Percentiles rank a stretch among this genome's conserved stretches.
These are phyloP conservation scores for Blastomyces gilchristii DNA, from an alignment of 2,329 filamentous ascomycete species.

Conservation along the genomic window DNA sequence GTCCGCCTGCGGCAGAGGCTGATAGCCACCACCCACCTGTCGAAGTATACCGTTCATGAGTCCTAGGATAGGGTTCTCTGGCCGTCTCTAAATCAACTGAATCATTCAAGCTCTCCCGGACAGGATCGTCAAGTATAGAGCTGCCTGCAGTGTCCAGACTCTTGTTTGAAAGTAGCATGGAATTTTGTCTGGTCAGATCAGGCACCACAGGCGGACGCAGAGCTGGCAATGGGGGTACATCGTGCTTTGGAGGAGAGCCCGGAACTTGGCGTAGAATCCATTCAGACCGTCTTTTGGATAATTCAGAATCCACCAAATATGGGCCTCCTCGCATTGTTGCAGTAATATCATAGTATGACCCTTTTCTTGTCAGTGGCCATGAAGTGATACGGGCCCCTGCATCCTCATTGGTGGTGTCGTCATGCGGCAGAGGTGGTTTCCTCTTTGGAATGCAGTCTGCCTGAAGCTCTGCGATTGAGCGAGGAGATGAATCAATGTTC, in stretches of 20 bases:
- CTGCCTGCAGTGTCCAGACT: constrained; percentile 8
- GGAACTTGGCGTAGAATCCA: not conserved
- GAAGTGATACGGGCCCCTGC: not conserved
- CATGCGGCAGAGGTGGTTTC: not conserved
- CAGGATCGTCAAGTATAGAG: constrained; percentile 6
- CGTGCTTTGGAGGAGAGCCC: constrained; percentile 7
- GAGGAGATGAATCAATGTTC: not conserved
- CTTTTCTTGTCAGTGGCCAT: not conserved
- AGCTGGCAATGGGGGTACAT: constrained; percentile 4
- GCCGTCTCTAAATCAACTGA: not conserved
- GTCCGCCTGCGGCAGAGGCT: not conserved
- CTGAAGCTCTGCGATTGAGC: not conserved
- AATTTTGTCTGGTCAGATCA: not conserved
- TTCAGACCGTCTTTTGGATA: constrained; percentile 2
- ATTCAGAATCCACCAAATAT: not conserved
- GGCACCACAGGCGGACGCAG: not conserved
- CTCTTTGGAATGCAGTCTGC: not conserved
- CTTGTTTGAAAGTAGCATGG: constrained; percentile 3
- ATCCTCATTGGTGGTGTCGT: not conserved
- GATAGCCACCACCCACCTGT: not conserved
- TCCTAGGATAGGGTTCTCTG: not conserved
- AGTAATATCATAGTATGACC: constrained; percentile 3
- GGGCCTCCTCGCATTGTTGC: not conserved
- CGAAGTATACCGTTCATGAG: not conserved
- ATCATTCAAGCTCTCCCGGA: not conserved